Evolutionary conservation across 1,284 basidiomycete genomes (phyloP).

Genomic region (Marasmius fiardii): DNA sequence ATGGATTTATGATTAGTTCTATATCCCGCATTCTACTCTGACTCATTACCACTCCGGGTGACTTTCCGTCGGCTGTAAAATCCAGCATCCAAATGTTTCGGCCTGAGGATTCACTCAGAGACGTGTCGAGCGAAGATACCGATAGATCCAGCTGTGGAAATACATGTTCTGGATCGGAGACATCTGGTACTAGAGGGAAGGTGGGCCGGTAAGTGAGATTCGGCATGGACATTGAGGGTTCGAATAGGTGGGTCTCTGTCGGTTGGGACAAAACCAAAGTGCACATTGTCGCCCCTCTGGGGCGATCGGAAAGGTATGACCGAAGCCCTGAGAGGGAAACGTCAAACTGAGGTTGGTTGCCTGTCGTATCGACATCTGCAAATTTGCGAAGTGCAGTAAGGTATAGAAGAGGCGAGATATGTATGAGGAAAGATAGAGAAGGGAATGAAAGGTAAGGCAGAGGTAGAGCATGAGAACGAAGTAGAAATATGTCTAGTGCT

Average conservation of each 20-base stretch:
- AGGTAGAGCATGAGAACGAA: constrained; percentile 61
- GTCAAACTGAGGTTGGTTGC: constrained; percentile 42
- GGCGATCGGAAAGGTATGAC: constrained; percentile 34
- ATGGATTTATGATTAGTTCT: constrained; percentile 55
- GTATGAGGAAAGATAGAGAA: constrained; percentile 66
- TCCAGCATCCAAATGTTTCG: constrained; percentile 64
- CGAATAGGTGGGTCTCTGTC: constrained; percentile 33
- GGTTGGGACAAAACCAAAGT: constrained; percentile 50
- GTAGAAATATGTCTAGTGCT: constrained; percentile 65
- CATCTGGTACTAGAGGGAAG: constrained; percentile 39
- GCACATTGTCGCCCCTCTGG: constrained; percentile 51
- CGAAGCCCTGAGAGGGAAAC: constrained; percentile 50
- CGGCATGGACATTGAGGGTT: constrained; percentile 39
- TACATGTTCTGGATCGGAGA: constrained; percentile 41
- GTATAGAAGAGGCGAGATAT: constrained; percentile 67
- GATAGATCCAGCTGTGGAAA: constrained; percentile 43
- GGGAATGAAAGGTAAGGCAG: constrained; percentile 65
- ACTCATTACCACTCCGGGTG: constrained; percentile 61
- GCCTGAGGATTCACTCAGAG: constrained; percentile 16
- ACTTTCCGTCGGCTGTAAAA: constrained; percentile 56
- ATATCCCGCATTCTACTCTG: constrained; percentile 70
- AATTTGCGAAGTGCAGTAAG: constrained; percentile 50
- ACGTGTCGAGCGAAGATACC: constrained; percentile 19
- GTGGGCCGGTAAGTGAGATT: constrained; percentile 42
- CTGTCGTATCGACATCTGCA: constrained; percentile 20